Percentiles rank a stretch among this genome's conserved stretches.
Conservation (phyloP, 805 yeast genomes). For the Candida vartiovaarae region DNA sequence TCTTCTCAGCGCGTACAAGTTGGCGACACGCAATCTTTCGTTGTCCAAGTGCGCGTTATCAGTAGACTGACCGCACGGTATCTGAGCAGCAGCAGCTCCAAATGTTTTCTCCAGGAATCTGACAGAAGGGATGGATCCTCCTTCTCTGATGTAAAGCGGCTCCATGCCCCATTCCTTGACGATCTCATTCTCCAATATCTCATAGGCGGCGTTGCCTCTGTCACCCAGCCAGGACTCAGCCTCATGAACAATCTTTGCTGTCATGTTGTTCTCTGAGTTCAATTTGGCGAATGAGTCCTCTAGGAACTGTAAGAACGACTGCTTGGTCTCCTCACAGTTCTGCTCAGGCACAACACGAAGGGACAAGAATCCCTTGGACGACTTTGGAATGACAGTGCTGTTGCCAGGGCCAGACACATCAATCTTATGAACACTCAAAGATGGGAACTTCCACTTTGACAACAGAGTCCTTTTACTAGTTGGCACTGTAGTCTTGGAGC, state of each 20-base stretch:
- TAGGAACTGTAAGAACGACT: slow-evolving; percentile 40
- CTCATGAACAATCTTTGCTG: slow-evolving; percentile 61
- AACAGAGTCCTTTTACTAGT: slow-evolving; percentile 45
- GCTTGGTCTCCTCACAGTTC: slow-evolving; percentile 51
- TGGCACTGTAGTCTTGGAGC: slow-evolving; percentile 28
- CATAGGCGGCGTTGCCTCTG: slow-evolving; percentile 66
- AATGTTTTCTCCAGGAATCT: slow-evolving; percentile 77
- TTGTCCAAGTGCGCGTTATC: slow-evolving; percentile 92
- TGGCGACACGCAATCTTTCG: slow-evolving; percentile 74
- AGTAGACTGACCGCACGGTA: slow-evolving; percentile 93
- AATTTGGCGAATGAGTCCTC: slow-evolving; percentile 40
- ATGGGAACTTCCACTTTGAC: slow-evolving; percentile 85
- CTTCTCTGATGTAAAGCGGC: slow-evolving; percentile 87
- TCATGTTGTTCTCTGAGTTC: slow-evolving; percentile 54
- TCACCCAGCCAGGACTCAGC: slow-evolving; percentile 98
- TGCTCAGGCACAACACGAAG: slow-evolving; percentile 89
- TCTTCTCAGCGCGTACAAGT: slow-evolving; percentile 65
- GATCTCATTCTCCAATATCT: slow-evolving; percentile 56
- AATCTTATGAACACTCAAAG: slow-evolving; percentile 78
- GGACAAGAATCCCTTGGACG: slow-evolving; percentile 70
- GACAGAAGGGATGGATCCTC: slow-evolving; percentile 93
- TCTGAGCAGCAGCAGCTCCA: slow-evolving; percentile 85
- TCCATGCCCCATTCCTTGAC: slow-evolving; percentile 67
- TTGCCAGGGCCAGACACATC: slow-evolving; percentile 87
- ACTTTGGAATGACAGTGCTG: slow-evolving; percentile 81